A percentile compares a stretch with the other conserved stretches of the same genome.
Evolutionary conservation across 1,139 yeast species (phyloP).

Genomic region (Pneumocystis carinii): DNA sequence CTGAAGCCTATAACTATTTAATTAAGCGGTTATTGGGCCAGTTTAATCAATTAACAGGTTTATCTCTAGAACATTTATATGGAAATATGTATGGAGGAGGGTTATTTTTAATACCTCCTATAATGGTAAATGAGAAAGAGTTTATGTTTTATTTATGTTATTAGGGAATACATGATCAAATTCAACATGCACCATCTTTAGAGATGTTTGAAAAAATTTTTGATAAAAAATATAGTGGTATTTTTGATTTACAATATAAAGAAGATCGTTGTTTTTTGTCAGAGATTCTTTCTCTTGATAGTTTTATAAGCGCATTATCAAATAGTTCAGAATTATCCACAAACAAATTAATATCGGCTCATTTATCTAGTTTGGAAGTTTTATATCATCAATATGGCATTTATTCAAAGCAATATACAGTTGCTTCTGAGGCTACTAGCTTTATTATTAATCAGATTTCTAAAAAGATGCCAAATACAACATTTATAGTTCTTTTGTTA

Average conservation of each 20-base stretch:
- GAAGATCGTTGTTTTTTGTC: conserved; percentile 12
- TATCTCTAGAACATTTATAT: conserved; percentile 6
- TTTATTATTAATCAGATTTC: background rate
- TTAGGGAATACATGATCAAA: conserved; percentile 6
- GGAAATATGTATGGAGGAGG: conserved; percentile 10
- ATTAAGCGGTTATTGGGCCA: conserved; percentile 7
- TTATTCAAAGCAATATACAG: conserved; percentile 7
- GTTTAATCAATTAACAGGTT: conserved; percentile 4
- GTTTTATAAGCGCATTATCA: conserved; percentile 6
- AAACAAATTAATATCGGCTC: background rate
- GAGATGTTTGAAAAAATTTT: background rate
- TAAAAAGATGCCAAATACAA: background rate
- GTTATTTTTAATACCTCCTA: conserved; percentile 7
- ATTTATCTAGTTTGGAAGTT: conserved; percentile 1
- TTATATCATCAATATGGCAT: conserved; percentile 11
- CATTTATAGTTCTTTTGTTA: background rate
- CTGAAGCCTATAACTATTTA: conserved; percentile 9
- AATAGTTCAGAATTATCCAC: background rate
- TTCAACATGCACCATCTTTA: conserved; percentile 1
- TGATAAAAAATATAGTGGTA: conserved; percentile 6
- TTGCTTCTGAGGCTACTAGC: conserved; percentile 4
- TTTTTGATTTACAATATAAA: conserved; percentile 7
- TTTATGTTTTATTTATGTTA: background rate
- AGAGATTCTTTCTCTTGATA: conserved; percentile 9
- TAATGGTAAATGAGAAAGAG: background rate